Evolutionary conservation across 441 rosid genomes (phyloP).

Genomic region (Metrosideros polymorpha): DNA sequence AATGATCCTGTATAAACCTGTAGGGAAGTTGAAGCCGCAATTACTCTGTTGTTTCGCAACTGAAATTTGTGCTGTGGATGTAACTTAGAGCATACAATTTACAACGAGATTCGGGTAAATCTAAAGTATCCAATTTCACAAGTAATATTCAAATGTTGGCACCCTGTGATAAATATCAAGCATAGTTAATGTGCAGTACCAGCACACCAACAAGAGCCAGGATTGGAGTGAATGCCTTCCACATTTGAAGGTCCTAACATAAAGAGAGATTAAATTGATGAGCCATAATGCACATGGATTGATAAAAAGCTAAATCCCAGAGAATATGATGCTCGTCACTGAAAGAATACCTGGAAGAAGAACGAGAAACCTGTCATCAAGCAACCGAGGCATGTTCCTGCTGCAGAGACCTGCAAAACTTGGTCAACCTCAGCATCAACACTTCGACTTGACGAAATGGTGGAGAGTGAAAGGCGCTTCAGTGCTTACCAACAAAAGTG

Average conservation of each 20-base stretch:
- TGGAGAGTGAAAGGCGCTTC: not conserved
- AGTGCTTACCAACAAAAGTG: slow-evolving; percentile 54
- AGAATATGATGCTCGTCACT: not conserved
- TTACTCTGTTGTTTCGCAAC: not conserved
- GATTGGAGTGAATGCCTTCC: slow-evolving; percentile 25
- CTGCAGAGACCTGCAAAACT: slow-evolving; percentile 54
- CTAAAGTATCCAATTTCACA: not conserved
- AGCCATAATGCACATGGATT: not conserved
- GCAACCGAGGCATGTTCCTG: slow-evolving; percentile 69
- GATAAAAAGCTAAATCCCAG: not conserved
- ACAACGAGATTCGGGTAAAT: not conserved
- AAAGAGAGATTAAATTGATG: not conserved
- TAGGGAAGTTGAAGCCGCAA: not conserved
- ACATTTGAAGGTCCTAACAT: slow-evolving; percentile 30
- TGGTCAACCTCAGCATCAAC: not conserved
- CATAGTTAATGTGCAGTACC: slow-evolving; percentile 22
- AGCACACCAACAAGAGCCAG: slow-evolving; percentile 55
- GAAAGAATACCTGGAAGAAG: slow-evolving; percentile 30
- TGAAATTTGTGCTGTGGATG: not conserved
- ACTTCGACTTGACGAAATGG: not conserved
- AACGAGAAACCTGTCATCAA: slow-evolving; percentile 46
- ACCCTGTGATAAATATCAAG: not conserved
- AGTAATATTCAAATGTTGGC: not conserved
- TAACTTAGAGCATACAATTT: not conserved
- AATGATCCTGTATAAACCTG: slow-evolving; percentile 52